Evolutionary conservation across 1,284 basidiomycete genomes (phyloP), one percentile per base, ranked within the genome.

Genomic region (Lentinus polychrous): DNA sequence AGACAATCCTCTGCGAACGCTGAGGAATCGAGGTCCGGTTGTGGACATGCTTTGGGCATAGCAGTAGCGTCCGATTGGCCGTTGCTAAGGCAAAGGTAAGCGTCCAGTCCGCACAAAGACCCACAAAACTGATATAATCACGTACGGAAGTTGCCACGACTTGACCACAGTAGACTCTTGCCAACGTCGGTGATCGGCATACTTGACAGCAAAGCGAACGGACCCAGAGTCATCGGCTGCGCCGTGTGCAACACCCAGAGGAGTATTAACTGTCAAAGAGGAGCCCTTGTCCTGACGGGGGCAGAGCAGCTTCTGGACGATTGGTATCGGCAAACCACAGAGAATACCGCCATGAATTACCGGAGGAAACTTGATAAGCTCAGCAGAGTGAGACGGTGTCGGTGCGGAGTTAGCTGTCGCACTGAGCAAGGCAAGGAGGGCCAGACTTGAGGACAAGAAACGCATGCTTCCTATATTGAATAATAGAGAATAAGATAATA

Each of bases 1-100:
- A 93, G 69, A 60, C 90, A 93, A 62, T 92, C 87, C 62, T 92
- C 90, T 1, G 77, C 74, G 53, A 69, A 75, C 0, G 68, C 58
- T 2, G 78, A 74, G 17, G 70, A 55, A 54, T 78, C 68, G 5
- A 74, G 64, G 48, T 59, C 65, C 31, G 67, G 59, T 62, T 91
- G 89, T 17, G 87, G 84, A 60, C 89, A 93, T 14, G 79, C 73
- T 3, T 82, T 72, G 20, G 89, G 89, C 42, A 85, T 65, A 1
- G 67, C 65, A 0, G 79, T 69, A 2, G 72, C 69, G 56, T 85
- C 72, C 3, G 70, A 69, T 20, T 72, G 65, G 34, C 72, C 75
- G 54, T 78, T 75, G 1, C 82, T 84, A 53, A 27, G 50, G 43
- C 33, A 36, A 45, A 18, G 34, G 7, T 33, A 31, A 18, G 23